A percentile compares a stretch with the other conserved stretches of the same genome.
phyloP scores from a whole-genome alignment of 495 filamentous ascomycete species.

The Penicillium cosmopolitanum region DNA sequence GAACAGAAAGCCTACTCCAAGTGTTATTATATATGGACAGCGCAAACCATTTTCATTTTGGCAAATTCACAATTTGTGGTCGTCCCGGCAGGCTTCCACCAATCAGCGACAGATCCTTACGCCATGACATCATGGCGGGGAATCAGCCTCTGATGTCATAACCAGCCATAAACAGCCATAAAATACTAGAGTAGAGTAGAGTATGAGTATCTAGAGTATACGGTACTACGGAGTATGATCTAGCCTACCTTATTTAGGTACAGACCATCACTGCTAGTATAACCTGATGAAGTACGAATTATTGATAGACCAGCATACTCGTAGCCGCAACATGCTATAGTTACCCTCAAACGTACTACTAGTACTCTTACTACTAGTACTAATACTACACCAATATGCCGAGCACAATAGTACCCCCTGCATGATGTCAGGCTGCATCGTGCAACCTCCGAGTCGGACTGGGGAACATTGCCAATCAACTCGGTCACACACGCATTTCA shows the following conservation, averaged over 20 bases:
- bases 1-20: not conserved
- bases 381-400: not conserved
- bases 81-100: conserved; percentile 5
- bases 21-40: too few relatives aligned
- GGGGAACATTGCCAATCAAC: not conserved
- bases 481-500: conserved; percentile 2
- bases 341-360: not conserved
- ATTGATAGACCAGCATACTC: too few relatives aligned
- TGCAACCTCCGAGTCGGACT: not conserved
- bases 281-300: too few relatives aligned
- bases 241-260: too few relatives aligned
- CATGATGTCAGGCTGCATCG: conserved; percentile 11
- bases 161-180: too few relatives aligned
- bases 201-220: too few relatives aligned
- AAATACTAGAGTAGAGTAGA: too few relatives aligned
- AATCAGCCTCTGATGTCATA: conserved; percentile 37
- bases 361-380: too few relatives aligned
- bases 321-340: too few relatives aligned
- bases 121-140: conserved; percentile 34
- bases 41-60: not conserved
- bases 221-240: too few relatives aligned
- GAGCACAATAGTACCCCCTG: not conserved
- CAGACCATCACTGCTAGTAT: too few relatives aligned
- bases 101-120: conserved; percentile 8
- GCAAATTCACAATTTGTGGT: conserved; percentile 13